Evolutionary conservation across 306 rosid species (phyloP), one percentile per base, ranked within the genome.

Genomic region (Trichosanthes cucumerina): DNA sequence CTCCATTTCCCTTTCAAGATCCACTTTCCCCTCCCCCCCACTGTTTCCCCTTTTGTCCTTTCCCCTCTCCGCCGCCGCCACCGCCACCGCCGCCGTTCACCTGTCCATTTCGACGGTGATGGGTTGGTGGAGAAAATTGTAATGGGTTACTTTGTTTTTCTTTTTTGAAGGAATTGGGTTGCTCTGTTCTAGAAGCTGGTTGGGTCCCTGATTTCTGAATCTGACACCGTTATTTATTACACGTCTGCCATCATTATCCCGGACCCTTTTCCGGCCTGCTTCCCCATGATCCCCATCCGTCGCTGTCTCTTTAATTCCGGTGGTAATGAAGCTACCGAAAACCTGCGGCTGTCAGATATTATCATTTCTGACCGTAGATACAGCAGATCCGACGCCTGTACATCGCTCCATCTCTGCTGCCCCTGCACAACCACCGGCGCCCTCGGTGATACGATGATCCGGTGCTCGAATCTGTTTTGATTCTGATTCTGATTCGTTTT

Each of bases 161-260:
- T 24, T 24, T 59, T 10, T 2, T 0, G n/a, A n/a, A n/a, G n/a
- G n/a, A n/a, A 0, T 3, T 56, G 57, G 24, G 38, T 13, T 60
- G 39, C 39, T 60, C 68, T 60, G 68, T 60, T 60, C 68, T 60
- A 60, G 68, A 60, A 60, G 44, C 23, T 63, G 13, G 81, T 87
- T 89, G 50, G 91, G 39, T 90, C 95, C 79, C 93, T 90, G 84
- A 90, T 86, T 77, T 95, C 97, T 78, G 97, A 95, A 91, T 85
- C 88, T 78, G 74, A 75, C 31, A 24, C 34, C 10, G 36, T 70
- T 23, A 65, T 85, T 90, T 47, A 89, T 86, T 86, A 80, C 85
- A 26, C 80, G 65, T 9, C 88, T 90, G 75, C 75, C 75, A 68
- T 68, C 9, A 41, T 68, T 33, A 41, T 63, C 81, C 81, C 79